These are phyloP conservation scores for Diaporthe sp. DNA, from an alignment of 2,329 filamentous ascomycete genomes.

Conservation along the genomic window DNA sequence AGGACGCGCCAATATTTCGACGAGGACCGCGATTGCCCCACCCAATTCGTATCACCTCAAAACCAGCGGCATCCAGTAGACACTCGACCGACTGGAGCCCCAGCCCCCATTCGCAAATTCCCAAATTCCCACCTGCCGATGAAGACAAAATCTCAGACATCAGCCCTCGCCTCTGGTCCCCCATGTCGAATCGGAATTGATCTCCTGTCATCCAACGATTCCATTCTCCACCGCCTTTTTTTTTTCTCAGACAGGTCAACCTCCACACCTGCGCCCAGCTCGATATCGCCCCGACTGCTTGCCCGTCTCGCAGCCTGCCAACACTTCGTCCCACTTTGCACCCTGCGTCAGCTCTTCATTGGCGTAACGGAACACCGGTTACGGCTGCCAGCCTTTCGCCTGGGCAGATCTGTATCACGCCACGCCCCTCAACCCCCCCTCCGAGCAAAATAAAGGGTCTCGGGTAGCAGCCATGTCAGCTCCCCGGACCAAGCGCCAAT, in stretches of 20 bases:
- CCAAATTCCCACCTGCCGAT: constrained; percentile 15
- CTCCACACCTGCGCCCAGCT: constrained; percentile 40
- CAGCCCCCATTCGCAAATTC: constrained; percentile 23
- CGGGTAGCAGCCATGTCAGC: constrained; percentile 60
- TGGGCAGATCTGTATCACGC: constrained; percentile 29
- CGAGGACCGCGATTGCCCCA: constrained; percentile 38
- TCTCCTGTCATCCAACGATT: constrained; percentile 12
- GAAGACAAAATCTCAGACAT: constrained; percentile 5
- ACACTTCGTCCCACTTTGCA: constrained; percentile 24
- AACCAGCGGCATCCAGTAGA: constrained; percentile 18
- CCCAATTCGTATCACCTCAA: constrained; percentile 29
- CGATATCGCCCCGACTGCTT: constrained; percentile 8
- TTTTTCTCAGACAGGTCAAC: constrained; percentile 30
- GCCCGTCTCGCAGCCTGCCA: constrained; percentile 25
- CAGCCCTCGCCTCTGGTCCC: constrained; percentile 5
- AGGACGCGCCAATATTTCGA: constrained; percentile 33
- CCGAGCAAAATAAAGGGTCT: constrained; percentile 23
- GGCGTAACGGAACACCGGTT: constrained; percentile 32
- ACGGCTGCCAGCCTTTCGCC: constrained; percentile 28
- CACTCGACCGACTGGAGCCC: constrained; percentile 21
- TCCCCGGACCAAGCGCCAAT: constrained; percentile 71
- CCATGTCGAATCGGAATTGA: constrained; percentile 6
- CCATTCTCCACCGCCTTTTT: constrained; percentile 3
- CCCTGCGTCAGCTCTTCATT: constrained; percentile 16
- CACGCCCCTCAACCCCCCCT: neutral